Base-by-base conservation (phyloP, 176 grass and related monocot genomes). In the Tillandsia leiboldiana region DNA sequence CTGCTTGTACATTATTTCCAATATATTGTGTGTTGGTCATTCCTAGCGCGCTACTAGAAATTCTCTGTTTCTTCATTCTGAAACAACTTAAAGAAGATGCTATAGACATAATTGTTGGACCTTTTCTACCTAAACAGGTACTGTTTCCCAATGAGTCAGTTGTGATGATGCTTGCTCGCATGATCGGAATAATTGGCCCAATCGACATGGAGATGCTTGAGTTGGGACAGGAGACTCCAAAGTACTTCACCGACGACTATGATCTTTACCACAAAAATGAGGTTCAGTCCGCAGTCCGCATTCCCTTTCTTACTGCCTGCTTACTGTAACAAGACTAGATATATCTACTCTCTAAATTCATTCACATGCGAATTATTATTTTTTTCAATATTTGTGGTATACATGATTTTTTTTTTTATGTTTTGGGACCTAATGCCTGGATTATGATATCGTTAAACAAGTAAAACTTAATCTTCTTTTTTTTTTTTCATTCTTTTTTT, bases 201-300 rank as follows among this genome's bases (percentile, higher is more conserved):
- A 97, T 97, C 72, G 86, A 97, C 76, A 87, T 83, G 82, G 89
- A 97, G 78, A 97, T 97, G 94, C 80, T 97, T 82, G 82, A 58
- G 56, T 13, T 85, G 63, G 89, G 94, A 17, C 74, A 87, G 59
- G 84, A 92, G 26, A 85, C 87, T 5, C 78, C 72, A 1, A 90
- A 92, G 69, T 97, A 92, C 75, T 93, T 97, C 72, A 92, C 94
- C 50, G 84, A 87, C 61, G 84, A 87, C 62, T 97, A 81, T 18
- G 79, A 92, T 24, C 84, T 97, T 79, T 90, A 82, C 63, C 81
- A 83, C 14, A 87, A 78, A 79, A 92, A 97, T 57, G 86, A 92
- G 94, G 94, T 92, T 80, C 66, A 9, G 29, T 65, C 75, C 76
- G 63, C 66, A 9, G 29, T 65, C 75, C 76, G 63, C 65, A 79